Evolutionary conservation across 1,139 yeast species (phyloP), one percentile per base, ranked within the genome.

Genomic region (Komagataea norvegica): DNA sequence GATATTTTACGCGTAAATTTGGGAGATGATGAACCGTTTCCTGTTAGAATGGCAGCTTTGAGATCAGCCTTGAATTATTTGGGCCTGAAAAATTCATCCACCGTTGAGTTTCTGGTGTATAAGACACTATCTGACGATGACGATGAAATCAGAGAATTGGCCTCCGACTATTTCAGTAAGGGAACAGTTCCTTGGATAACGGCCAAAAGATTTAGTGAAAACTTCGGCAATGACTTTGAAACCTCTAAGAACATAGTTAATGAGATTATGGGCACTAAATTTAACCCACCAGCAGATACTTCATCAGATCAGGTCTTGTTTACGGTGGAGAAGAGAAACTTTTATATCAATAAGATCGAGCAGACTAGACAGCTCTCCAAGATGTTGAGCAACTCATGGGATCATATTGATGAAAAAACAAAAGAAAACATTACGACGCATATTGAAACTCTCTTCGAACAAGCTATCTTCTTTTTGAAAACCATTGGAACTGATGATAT

Each of bases 101-200:
- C 29, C 11, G 49, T 46, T 5, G 29, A 34, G 17, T 48, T 47
- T 45, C 17, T 56, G 10, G 49, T 75, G 1, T 67, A 63, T 43
- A 51, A 56, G 13, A 70, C 65, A 42, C 55, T 79, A 13, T 63
- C 67, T 36, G 93, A 83, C 55, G 91, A 82, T 51, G 85, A 79
- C 45, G 69, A 65, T 8, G 70, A 62, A 8, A 61, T 77, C 10
- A 60, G 83, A 48, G 44, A 48, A 1, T 20, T 52, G 3, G 66
- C 76, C 1, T 59, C 77, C 0, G 30, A 46, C 3, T 60, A 58
- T 38, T 45, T 65, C 19, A 46, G 43, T 0, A 49, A 53, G 11
- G 61, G 53, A 38, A 56, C 58, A 29, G 69, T 64, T 25, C 51
- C 56, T 6, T 40, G 46, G 37, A 51, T 58, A 38, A 32, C 43